Evolutionary conservation across 805 yeast species (phyloP), one percentile per base, ranked within the genome.

Genomic region (Yarrowia bubula): DNA sequence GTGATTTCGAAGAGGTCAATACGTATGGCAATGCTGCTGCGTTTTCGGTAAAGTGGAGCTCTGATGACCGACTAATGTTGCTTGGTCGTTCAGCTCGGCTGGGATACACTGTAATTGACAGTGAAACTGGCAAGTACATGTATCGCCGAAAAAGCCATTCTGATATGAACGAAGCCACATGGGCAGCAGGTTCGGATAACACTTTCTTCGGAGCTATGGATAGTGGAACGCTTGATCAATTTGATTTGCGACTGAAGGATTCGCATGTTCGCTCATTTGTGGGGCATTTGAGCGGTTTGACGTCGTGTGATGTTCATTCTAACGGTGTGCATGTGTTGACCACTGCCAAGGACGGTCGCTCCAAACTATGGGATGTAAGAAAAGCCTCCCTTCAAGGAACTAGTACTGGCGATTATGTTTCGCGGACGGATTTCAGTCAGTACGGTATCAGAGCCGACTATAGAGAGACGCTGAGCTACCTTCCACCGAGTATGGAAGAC

Each of bases 281-380:
- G 42, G 64, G 64, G 1, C 64, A 58, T 37, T 22, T 44, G 41
- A 37, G 64, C n/a, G 64, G 64, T n/a, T 33, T 58, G 14, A 58
- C 64, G 1, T 58, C 64, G 1, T 43, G 50, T 43, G 64, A 58
- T 9, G 64, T 58, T 8, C 64, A 58, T 43, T 13, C 51, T 8
- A 35, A 58, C 6, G 64, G 51, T 1, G 42, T 43, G 1, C 50
- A 43, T 18, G 41, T 58, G 9, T 13, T 58, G 32, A 58, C 64
- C 11, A 58, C 64, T 2, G 64, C 43, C 18, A 58, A 58, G 18
- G 64, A 58, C 11, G 41, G 43, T 6, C n/a, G 64, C 9, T 43
- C 51, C n/a, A 58, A 58, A 13, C 51, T 58, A 14, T 58, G 64
- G 64, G 64, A 58, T 18, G 51, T 58, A 1, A 13, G 64, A 18